These are phyloP conservation scores for Myxozyma geophila DNA, from an alignment of 805 yeast species.

Conservation along the genomic window DNA sequence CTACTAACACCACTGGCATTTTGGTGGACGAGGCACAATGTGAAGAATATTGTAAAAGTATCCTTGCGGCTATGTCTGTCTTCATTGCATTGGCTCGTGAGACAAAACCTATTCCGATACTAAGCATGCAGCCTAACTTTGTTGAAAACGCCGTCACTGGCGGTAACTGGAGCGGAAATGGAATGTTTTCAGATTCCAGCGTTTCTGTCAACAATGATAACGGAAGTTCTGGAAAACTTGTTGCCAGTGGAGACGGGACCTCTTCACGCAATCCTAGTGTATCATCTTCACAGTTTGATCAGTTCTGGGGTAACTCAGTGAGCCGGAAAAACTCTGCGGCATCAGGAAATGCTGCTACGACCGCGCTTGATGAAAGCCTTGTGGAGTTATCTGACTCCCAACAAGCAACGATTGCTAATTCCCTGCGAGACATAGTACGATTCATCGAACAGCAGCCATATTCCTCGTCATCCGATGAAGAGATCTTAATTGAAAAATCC, in stretches of 20 bases:
- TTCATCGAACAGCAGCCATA: slow-evolving; percentile 28
- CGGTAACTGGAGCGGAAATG: slow-evolving; percentile 22
- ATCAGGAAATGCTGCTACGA: slow-evolving; percentile 3
- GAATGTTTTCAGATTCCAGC: not conserved
- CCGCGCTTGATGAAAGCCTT: slow-evolving; percentile 19
- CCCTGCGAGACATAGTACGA: slow-evolving; percentile 21
- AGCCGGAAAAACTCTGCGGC: slow-evolving; percentile 15
- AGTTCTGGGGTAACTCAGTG: slow-evolving; percentile 11
- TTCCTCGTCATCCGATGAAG: slow-evolving; percentile 15
- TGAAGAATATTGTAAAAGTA: not conserved
- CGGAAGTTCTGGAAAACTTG: not conserved
- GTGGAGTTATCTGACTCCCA: slow-evolving; percentile 17
- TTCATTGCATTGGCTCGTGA: slow-evolving; percentile 15
- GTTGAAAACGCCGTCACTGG: slow-evolving; percentile 13
- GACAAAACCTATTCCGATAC: slow-evolving; percentile 8
- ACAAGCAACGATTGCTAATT: slow-evolving; percentile 10
- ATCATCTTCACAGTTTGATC: slow-evolving; percentile 10
- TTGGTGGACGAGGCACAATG: slow-evolving; percentile 13
- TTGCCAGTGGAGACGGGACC: not conserved
- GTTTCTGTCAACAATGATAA: not conserved
- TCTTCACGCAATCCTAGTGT: slow-evolving; percentile 6
- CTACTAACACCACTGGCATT: not conserved
- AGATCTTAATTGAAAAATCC: slow-evolving; percentile 19
- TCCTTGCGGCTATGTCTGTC: slow-evolving; percentile 4
- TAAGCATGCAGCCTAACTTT: not conserved